Evolutionary conservation across 2,329 filamentous ascomycete species (phyloP).

Genomic region (Hortaea werneckii): DNA sequence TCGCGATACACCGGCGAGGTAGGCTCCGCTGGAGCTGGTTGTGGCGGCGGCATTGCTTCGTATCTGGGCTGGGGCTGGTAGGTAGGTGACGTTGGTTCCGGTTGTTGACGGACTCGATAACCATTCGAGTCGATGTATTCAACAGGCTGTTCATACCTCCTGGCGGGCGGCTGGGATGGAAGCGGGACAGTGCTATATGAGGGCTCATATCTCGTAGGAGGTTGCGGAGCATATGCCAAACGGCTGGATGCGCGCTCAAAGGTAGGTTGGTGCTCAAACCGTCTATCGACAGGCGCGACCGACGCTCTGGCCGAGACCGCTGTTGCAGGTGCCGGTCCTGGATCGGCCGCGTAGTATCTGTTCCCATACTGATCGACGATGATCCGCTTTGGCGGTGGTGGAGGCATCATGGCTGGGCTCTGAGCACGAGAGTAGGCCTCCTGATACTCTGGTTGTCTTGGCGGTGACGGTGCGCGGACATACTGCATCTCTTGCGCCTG

Average conservation of each 20-base stretch:
- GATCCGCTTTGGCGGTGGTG: conserved; percentile 47
- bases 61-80: conserved; percentile 10
- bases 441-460: conserved; percentile 17
- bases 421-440: conserved; percentile 29
- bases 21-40: conserved; percentile 19
- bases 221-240: conserved; percentile 21
- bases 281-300: conserved; percentile 30
- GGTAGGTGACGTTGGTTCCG: conserved; percentile 12
- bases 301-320: conserved; percentile 35
- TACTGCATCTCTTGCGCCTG: conserved; percentile 23
- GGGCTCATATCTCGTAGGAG: conserved; percentile 34
- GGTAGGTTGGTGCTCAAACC: conserved; percentile 30
- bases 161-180: conserved; percentile 12
- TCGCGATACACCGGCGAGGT: conserved; percentile 17
- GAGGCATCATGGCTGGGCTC: conserved; percentile 33
- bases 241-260: conserved; percentile 53
- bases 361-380: conserved; percentile 76
- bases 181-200: conserved; percentile 23
- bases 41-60: conserved; percentile 33
- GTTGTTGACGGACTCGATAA: conserved; percentile 15
- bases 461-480: conserved; percentile 30
- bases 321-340: conserved; percentile 20
- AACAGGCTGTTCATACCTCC: conserved; percentile 12
- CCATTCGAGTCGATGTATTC: conserved; percentile 21
- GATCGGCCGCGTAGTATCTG: conserved; percentile 56